These are phyloP conservation scores for Stachybotrys chartarum DNA, from an alignment of 2,329 filamentous ascomycete species.

Conservation along the genomic window DNA sequence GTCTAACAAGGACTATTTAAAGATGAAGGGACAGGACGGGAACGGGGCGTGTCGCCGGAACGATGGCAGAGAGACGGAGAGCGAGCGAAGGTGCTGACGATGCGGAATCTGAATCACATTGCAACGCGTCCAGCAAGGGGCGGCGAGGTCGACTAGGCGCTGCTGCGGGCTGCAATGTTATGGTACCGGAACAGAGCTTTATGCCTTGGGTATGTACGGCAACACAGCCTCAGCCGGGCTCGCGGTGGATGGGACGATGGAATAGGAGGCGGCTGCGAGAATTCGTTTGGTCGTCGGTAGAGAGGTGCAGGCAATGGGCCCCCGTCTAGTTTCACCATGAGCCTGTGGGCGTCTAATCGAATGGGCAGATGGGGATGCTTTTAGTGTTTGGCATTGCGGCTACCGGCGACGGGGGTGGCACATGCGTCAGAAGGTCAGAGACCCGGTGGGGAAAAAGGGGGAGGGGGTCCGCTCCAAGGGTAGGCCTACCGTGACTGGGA, in stretches of 20 bases:
- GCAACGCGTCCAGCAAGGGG: not conserved
- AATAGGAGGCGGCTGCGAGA: not conserved
- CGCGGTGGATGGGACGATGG: not conserved
- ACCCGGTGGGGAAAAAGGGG: not conserved
- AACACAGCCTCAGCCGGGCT: not conserved
- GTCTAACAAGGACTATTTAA: not conserved
- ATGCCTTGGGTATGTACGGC: not conserved
- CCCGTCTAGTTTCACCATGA: not conserved
- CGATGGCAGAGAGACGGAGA: not conserved
- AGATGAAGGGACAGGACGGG: not conserved
- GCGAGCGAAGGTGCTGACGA: not conserved
- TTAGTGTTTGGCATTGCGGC: not conserved
- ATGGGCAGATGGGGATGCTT: not conserved
- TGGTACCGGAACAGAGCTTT: not conserved
- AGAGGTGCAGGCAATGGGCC: not conserved
- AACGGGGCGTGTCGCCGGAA: not conserved
- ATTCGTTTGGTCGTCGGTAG: not conserved
- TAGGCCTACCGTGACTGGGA: no score
- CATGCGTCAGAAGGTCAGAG: not conserved
- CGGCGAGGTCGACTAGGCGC: not conserved
- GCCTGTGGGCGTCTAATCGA: not conserved
- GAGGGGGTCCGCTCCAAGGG: no score
- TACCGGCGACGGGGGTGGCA: no score
- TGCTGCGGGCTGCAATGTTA: not conserved
- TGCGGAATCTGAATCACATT: not conserved